Base-by-base conservation (phyloP, 1,139 yeast species). In the Kodamaea ohmeri region DNA sequence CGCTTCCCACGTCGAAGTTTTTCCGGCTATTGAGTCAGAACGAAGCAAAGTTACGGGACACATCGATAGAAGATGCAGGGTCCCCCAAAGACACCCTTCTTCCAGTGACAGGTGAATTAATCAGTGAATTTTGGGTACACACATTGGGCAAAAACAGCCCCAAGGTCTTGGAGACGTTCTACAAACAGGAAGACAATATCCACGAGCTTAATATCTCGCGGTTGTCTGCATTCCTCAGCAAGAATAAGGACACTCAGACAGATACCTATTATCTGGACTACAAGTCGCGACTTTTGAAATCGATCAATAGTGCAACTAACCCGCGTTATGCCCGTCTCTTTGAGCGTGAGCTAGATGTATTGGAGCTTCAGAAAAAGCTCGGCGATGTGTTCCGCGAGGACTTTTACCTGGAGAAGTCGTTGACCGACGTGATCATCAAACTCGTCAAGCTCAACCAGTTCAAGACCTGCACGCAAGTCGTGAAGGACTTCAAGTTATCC, bases 401-500 rank as follows among this genome's bases (percentile, higher is more conserved):
- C n/a, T 81, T 83, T 50, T 65, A 60, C n/a, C 69, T 67, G 2
- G 58, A 54, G 14, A 58, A 70, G 28, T 75, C 95, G 0, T 55
- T 84, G 1, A 60, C 73, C 8, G 77, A 73, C 13, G 78, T 95
- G 0, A 49, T 90, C 6, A 56, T 58, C 2, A 66, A 69, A 38
- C 58, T 90, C 14, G 63, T 88, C 4, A 56, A 63, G 26, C 66
- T 81, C 56, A 70, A 78, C 34, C 95, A 86, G 52, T 56, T 75
- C 12, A 72, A 76, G 33, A 69, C 73, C 30, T 88, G 90, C 0
- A 53, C 61, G 1, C 75, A 74, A 42, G 53, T 87, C 3, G 67
- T 74, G 6, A 77, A 76, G 43, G 83, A 79, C 15, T 80, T 86
- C 55, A 79, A 77, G 37, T 60, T 90, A 1, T 62, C 80, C 0